Conservation (phyloP, 2,329 filamentous ascomycete species). For the Trichoderma atroviride region DNA sequence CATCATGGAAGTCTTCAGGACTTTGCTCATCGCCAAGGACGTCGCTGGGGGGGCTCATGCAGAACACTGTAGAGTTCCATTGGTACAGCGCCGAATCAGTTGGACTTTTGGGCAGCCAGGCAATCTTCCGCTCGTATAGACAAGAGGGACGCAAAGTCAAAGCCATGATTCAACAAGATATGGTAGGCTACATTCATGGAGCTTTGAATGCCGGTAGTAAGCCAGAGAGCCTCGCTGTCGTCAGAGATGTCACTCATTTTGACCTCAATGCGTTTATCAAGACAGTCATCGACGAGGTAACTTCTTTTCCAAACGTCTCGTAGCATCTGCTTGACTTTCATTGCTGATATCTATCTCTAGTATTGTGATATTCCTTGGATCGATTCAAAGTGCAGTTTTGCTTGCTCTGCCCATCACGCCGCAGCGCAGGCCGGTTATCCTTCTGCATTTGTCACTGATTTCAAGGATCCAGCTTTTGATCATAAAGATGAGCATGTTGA, state of each 20-base stretch:
- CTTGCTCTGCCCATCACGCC: slow-evolving; percentile 75
- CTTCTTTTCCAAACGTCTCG: not conserved
- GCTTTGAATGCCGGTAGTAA: slow-evolving; percentile 80
- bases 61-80: slow-evolving; percentile 93
- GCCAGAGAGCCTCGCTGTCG: slow-evolving; percentile 85
- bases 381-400: slow-evolving; percentile 86
- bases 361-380: slow-evolving; percentile 90
- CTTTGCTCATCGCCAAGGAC: slow-evolving; percentile 72
- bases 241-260: slow-evolving; percentile 86
- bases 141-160: slow-evolving; percentile 74
- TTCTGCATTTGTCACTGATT: slow-evolving; percentile 76
- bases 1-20: slow-evolving; percentile 86
- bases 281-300: slow-evolving; percentile 68
- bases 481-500: slow-evolving; percentile 67
- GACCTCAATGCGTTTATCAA: slow-evolving; percentile 89
- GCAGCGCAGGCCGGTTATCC: slow-evolving; percentile 75
- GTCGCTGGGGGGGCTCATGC: slow-evolving; percentile 70
- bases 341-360: slow-evolving; percentile 39
- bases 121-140: slow-evolving; percentile 82
- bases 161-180: slow-evolving; percentile 98
- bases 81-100: slow-evolving; percentile 94
- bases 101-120: slow-evolving; percentile 83
- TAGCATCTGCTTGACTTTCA: not conserved
- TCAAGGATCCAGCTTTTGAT: slow-evolving; percentile 73
- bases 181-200: slow-evolving; percentile 87